These are phyloP conservation scores for Schizosaccharomyces cryophilus DNA, from an alignment of 805 yeast species.

Conservation along the genomic window DNA sequence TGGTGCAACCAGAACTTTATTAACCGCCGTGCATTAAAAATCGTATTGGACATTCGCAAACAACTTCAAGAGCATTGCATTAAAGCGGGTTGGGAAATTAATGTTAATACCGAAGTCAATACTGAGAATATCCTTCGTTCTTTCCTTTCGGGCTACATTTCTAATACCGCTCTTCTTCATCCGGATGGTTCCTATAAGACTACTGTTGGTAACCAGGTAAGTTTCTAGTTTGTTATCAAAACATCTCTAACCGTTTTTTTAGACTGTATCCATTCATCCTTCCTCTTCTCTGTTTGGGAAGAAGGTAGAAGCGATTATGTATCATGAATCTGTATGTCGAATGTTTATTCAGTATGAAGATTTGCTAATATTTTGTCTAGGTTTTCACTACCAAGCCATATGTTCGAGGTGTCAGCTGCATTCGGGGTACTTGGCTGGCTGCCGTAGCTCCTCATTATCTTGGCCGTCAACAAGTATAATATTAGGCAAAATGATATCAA, in stretches of 20 bases:
- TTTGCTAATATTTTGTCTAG: neutral
- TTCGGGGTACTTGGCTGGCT: conserved; percentile 67
- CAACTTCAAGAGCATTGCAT: conserved; percentile 47
- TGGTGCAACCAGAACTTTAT: conserved; percentile 71
- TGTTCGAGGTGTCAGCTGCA: conserved; percentile 65
- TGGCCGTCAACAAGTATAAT: neutral
- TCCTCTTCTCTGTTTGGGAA: conserved; percentile 37
- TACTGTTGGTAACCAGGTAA: conserved; percentile 47
- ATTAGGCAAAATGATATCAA: too few relatives aligned
- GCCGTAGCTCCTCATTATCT: conserved; percentile 26
- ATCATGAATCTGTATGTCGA: conserved; percentile 52
- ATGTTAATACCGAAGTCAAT: conserved; percentile 1
- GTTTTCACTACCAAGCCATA: conserved; percentile 68
- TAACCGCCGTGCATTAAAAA: conserved; percentile 36
- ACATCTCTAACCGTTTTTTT: neutral
- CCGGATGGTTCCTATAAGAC: conserved; percentile 87
- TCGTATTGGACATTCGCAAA: conserved; percentile 33
- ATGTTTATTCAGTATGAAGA: neutral
- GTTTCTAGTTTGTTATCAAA: neutral
- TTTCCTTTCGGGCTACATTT: conserved; percentile 60
- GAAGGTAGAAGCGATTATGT: conserved; percentile 69
- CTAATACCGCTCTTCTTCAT: conserved; percentile 78
- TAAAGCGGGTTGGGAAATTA: conserved; percentile 19
- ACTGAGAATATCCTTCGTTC: conserved; percentile 38
- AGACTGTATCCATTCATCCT: conserved; percentile 8